Conservation (phyloP, 148 eudicot species). For the Rhododendron kiyosumense region DNA sequence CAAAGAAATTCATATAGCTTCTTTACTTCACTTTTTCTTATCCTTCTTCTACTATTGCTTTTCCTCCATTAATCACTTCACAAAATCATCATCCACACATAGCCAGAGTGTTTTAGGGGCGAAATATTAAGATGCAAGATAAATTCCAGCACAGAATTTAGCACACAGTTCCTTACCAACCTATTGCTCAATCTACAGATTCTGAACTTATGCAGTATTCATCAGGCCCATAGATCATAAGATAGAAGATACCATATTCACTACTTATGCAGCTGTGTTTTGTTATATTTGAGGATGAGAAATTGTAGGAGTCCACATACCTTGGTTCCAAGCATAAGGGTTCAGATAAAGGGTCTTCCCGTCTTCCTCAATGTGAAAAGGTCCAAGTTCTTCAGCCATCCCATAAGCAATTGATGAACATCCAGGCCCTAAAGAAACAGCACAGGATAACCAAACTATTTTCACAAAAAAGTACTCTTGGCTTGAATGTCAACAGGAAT, state of each 20-base stretch:
- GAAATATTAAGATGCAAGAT: background rate
- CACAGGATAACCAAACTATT: background rate
- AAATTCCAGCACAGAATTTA: background rate
- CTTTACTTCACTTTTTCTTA: background rate
- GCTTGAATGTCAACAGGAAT: background rate
- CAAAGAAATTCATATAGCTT: background rate
- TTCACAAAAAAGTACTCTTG: background rate
- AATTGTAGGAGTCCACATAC: slow-evolving; percentile 19
- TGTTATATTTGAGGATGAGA: background rate
- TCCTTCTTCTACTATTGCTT: background rate
- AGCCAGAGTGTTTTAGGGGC: background rate
- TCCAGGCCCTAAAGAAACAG: slow-evolving; percentile 69
- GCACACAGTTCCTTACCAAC: no score
- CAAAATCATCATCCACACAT: background rate
- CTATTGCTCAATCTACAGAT: background rate
- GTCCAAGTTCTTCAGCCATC: slow-evolving; percentile 91
- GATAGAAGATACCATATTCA: background rate
- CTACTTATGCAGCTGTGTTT: background rate
- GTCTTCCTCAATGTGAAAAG: slow-evolving; percentile 82
- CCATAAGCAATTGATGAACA: slow-evolving; percentile 96
- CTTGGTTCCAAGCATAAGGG: slow-evolving; percentile 87
- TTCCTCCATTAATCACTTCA: background rate
- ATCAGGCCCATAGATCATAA: background rate
- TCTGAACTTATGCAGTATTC: background rate
- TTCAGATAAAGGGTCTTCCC: slow-evolving; percentile 77